These are phyloP conservation scores for Selenicereus undatus DNA, from an alignment of 148 eudicot genomes.

Conservation along the genomic window DNA sequence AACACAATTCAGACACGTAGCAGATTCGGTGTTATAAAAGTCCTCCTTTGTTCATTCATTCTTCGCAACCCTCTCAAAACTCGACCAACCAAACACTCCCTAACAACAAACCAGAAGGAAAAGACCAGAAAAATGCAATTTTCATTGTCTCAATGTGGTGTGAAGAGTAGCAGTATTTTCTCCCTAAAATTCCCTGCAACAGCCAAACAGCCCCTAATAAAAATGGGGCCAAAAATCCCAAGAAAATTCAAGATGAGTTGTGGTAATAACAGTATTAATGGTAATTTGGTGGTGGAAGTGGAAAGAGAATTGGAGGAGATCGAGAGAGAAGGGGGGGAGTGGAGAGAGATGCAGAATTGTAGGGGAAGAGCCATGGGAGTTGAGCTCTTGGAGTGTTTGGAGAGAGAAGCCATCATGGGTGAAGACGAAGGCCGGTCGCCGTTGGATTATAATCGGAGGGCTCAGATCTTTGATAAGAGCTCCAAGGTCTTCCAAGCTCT, in stretches of 20 bases:
- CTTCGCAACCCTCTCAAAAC: background rate
- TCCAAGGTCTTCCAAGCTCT: constrained; percentile 70
- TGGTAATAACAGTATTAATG: background rate
- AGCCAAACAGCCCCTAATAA: constrained; percentile 16
- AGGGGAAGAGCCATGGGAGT: constrained; percentile 23
- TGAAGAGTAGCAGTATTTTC: background rate
- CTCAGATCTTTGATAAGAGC: constrained; percentile 62
- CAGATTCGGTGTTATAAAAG: background rate
- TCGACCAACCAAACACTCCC: too few relatives aligned
- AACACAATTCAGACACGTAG: background rate
- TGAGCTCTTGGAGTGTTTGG: constrained; percentile 72
- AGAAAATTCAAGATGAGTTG: constrained; percentile 14
- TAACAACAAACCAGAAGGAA: background rate
- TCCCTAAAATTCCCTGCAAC: background rate
- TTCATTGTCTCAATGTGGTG: background rate
- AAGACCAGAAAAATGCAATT: constrained; percentile 14
- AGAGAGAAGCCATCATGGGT: constrained; percentile 80
- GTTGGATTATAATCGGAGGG: constrained; percentile 62
- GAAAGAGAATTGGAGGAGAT: constrained; percentile 36
- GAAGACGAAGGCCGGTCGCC: constrained; percentile 62
- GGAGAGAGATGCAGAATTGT: constrained; percentile 36
- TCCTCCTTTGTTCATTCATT: background rate
- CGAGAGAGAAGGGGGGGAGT: constrained; percentile 21
- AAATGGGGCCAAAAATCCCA: background rate
- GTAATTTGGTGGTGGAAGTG: constrained; percentile 15